Percentiles rank a stretch among this genome's conserved stretches.
Conservation (phyloP, 83 land plant genomes). For the Diphasiastrum complanatum region DNA sequence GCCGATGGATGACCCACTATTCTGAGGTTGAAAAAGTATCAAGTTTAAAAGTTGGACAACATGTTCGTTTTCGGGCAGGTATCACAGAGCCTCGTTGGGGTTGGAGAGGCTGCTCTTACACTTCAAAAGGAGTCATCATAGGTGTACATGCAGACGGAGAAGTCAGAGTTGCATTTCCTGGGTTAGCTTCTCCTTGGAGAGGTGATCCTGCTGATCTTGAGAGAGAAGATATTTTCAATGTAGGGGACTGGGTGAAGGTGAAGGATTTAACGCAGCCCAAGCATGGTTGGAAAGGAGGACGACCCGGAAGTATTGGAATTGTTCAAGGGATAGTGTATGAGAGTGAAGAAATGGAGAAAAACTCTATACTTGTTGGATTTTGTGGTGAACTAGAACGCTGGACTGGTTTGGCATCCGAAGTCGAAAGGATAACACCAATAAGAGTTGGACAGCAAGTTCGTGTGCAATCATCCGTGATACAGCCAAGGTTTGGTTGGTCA, state of each 20-base stretch:
- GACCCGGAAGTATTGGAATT: constrained; percentile 75
- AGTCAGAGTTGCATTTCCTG: constrained; percentile 71
- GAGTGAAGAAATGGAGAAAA: constrained; percentile 28
- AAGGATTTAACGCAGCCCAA: constrained; percentile 36
- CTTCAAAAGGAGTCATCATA: constrained; percentile 60
- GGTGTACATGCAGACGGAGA: constrained; percentile 90
- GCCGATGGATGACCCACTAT: constrained; percentile 71
- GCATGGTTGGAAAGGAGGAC: constrained; percentile 58
- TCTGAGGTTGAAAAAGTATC: constrained; percentile 82
- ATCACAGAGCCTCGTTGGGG: constrained; percentile 87
- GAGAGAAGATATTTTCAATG: constrained; percentile 74
- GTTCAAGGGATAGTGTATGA: constrained; percentile 76
- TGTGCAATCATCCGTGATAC: constrained; percentile 53
- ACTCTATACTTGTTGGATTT: constrained; percentile 47
- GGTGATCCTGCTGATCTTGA: constrained; percentile 90
- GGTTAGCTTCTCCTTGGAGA: constrained; percentile 66
- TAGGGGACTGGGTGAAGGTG: constrained; percentile 88
- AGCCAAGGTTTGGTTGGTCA: constrained; percentile 93
- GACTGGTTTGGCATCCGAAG: constrained; percentile 58
- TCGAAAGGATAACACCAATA: constrained; percentile 51
- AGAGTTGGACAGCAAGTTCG: constrained; percentile 56
- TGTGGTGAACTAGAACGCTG: constrained; percentile 94
- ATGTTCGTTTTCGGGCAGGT: constrained; percentile 67
- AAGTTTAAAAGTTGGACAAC: constrained; percentile 61
- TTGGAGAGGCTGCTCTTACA: constrained; percentile 71